phyloP scores from a whole-genome alignment of 352 stramenopile genomes.

The Globisporangium ultimum region DNA sequence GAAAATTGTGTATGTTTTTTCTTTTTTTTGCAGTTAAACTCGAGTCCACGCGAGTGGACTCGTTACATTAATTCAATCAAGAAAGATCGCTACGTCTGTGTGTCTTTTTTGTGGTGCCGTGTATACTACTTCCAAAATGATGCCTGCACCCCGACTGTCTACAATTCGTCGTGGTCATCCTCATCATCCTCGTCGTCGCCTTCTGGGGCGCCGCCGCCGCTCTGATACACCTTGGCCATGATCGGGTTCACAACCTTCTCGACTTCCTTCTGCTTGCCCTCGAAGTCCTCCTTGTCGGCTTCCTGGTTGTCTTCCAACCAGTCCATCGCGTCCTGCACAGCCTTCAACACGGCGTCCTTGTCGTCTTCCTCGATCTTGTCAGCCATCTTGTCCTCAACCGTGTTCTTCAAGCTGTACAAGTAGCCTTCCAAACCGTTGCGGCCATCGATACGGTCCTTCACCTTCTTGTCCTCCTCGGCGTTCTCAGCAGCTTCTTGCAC shows the following conservation, averaged over 20 bases:
- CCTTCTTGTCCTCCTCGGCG: slow-evolving; percentile 97
- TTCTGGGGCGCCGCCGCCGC: slow-evolving; percentile 61
- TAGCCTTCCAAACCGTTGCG: slow-evolving; percentile 97
- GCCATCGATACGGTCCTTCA: slow-evolving; percentile 93
- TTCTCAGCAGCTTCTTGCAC: slow-evolving; percentile 97
- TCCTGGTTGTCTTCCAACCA: slow-evolving; percentile 99
- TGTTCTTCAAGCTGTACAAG: slow-evolving; percentile 95
- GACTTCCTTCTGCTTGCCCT: slow-evolving; percentile 98
- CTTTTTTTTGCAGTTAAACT: background rate
- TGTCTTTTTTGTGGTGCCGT: background rate
- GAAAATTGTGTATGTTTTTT: background rate
- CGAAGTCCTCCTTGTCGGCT: slow-evolving; percentile 97
- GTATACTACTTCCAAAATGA: slow-evolving; percentile 3
- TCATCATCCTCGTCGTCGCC: slow-evolving; percentile 83
- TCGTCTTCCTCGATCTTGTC: slow-evolving; percentile 97
- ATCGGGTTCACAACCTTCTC: slow-evolving; percentile 98
- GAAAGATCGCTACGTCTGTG: background rate
- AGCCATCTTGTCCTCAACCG: slow-evolving; percentile 91
- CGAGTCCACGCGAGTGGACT: background rate
- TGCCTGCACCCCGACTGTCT: slow-evolving; percentile 28
- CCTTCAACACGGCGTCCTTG: slow-evolving; percentile 85
- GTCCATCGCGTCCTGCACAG: slow-evolving; percentile 97
- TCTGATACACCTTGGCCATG: slow-evolving; percentile 97
- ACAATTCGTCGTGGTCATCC: slow-evolving; percentile 96
- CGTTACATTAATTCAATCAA: slow-evolving; percentile 1